Conservation (phyloP, 2,329 filamentous ascomycete genomes). For the Epichloe festucae region DNA sequence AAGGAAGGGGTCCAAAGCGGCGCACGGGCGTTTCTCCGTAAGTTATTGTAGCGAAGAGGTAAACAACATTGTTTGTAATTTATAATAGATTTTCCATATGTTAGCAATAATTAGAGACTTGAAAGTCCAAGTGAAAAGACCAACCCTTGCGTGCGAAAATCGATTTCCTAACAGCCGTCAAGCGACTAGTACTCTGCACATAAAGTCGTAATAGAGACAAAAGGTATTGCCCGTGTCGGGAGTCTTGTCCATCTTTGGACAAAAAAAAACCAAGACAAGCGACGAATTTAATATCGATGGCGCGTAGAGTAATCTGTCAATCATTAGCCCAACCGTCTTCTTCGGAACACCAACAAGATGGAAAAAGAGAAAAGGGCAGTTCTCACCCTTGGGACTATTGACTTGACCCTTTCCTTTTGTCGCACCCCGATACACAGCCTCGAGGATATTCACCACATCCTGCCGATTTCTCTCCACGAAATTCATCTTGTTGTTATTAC, state of each 20-base stretch:
- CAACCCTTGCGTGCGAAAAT: conserved; percentile 12
- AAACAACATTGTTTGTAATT: not conserved
- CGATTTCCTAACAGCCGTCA: not conserved
- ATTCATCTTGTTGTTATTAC: conserved; percentile 98
- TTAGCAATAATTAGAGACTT: conserved; percentile 4
- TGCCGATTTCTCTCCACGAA: conserved; percentile 94
- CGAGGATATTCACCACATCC: conserved; percentile 95
- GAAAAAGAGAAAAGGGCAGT: not conserved
- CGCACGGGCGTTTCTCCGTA: not conserved
- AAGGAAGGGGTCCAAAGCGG: not conserved
- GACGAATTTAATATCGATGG: conserved; percentile 20
- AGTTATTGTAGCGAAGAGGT: not conserved
- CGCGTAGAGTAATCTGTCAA: conserved; percentile 23
- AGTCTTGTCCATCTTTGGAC: not conserved
- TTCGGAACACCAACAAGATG: not conserved
- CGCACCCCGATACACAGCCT: conserved; percentile 95
- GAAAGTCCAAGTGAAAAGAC: conserved; percentile 12
- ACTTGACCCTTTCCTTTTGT: conserved; percentile 97
- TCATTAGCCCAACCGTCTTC: not conserved
- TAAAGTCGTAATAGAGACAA: not conserved
- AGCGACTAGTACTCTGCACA: not conserved
- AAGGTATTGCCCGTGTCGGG: not conserved
- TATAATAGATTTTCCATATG: not conserved
- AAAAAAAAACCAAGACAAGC: not conserved
- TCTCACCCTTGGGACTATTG: conserved; percentile 73